Base-by-base conservation (phyloP, 2,329 filamentous ascomycete species). In the Fusarium metavorans region DNA sequence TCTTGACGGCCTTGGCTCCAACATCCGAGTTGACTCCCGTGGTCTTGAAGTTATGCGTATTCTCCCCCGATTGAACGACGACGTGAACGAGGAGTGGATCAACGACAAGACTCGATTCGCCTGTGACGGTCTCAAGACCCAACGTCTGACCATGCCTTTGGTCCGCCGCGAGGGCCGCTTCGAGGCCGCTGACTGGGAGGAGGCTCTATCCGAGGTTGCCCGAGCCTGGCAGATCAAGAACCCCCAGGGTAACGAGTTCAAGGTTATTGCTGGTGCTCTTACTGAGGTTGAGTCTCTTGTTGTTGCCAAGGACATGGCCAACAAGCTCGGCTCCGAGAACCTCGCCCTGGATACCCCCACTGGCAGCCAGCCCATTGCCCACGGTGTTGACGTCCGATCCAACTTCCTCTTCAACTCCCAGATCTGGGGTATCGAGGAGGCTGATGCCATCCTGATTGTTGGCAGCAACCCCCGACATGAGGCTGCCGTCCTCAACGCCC, bases 61-160 rank as follows among this genome's bases (percentile, higher is more conserved):
- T 70, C 82, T 98, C 18, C 97, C 97, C 69, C 91, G 97, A 79
- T 89, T 99, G 71, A 99, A 99, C 83, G 97, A 99, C 82, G 95
- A 98, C 80, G 92, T 99, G 79, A 99, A 99, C 84, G 97, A 99
- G 87, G 97, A 99, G 85, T 99, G 97, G 97, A 98, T 99, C 84
- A 97, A 98, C 85, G 97, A 99, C 88, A 99, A 98, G 89, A 92
- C 95, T 45, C 92, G 97, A 75, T 99, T 98, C 83, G 96, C 97
- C 48, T 97, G 95, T 83, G 97, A 99, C 83, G 97, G 97, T 59
- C 89, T 99, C 76, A 97, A 95, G 90, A 98, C 96, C 56, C 97
- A 99, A 85, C 92, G 97, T 81, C 88, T 99, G 66, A 98, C 97
- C 39, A 97, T 96, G 76, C 97, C 97, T 48, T 87, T 99, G 73